These are phyloP conservation scores for Phytomonas sp. DNA, from an alignment of 208 protist species.

Conservation along the genomic window DNA sequence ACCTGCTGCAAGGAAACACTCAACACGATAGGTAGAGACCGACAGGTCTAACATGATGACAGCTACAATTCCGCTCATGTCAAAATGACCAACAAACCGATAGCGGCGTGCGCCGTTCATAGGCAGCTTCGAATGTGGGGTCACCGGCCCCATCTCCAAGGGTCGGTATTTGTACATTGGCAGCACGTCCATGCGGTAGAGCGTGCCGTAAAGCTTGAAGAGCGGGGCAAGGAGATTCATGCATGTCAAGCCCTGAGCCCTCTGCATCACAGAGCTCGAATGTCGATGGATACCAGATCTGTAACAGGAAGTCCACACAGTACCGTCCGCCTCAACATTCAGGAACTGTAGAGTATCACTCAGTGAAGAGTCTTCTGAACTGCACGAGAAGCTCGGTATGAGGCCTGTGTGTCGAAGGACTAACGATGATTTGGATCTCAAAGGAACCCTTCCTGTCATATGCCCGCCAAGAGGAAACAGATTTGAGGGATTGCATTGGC, in stretches of 20 bases:
- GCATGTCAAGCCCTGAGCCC: slow-evolving; percentile 27
- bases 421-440: neutral
- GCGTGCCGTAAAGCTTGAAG: slow-evolving; percentile 33
- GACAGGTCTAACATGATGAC: slow-evolving; percentile 64
- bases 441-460: neutral
- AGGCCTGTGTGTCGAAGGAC: slow-evolving; percentile 20
- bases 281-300: slow-evolving; percentile 50
- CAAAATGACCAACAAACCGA: slow-evolving; percentile 57
- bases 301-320: slow-evolving; percentile 57
- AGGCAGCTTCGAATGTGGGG: slow-evolving; percentile 36
- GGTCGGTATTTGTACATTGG: slow-evolving; percentile 45
- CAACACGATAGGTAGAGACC: slow-evolving; percentile 31
- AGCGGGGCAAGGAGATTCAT: slow-evolving; percentile 43
- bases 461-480: neutral
- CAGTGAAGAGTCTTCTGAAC: slow-evolving; percentile 21
- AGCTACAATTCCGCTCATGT: slow-evolving; percentile 32
- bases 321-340: slow-evolving; percentile 64
- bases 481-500: neutral
- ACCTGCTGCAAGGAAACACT: slow-evolving; percentile 63
- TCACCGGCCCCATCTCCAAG: slow-evolving; percentile 46
- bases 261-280: slow-evolving; percentile 54
- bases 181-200: slow-evolving; percentile 35
- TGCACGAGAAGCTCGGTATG: slow-evolving; percentile 43
- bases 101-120: slow-evolving; percentile 38
- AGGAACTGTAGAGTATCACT: slow-evolving; percentile 60